A percentile compares a stretch with the other conserved stretches of the same genome.
phyloP scores from a whole-genome alignment of 148 eudicot species.

The Silene conica region DNA sequence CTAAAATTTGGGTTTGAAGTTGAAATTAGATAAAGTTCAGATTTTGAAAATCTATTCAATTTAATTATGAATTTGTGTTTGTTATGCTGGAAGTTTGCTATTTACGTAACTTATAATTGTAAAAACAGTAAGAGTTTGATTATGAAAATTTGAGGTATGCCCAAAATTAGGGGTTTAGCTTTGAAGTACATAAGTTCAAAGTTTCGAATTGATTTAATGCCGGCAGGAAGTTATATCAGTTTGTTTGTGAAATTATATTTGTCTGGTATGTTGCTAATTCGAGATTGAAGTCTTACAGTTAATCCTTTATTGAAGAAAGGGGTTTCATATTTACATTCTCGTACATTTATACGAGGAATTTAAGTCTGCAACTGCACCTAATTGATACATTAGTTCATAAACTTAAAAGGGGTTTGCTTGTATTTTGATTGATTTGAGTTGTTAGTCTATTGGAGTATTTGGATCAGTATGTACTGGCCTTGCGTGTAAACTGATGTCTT shows the following conservation, averaged over 20 bases:
- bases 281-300: neutral
- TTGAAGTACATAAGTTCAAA: no score
- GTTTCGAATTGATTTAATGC: no score
- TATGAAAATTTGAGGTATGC: neutral
- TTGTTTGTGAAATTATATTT: no score
- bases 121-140: no score
- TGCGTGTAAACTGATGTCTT: neutral
- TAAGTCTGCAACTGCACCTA: neutral
- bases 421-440: no score
- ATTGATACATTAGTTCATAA: no score
- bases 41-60: neutral
- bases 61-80: neutral
- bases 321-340: neutral
- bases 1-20: no score
- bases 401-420: neutral
- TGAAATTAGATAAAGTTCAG: neutral
- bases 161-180: no score
- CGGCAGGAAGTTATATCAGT: no score
- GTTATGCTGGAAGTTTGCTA: neutral
- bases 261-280: no score
- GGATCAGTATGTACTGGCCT: neutral
- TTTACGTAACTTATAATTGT: neutral
- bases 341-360: neutral
- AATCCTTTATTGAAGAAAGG: neutral
- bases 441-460: neutral